Evolutionary conservation across 495 filamentous ascomycete genomes (phyloP), one percentile per base, ranked within the genome.

Genomic region (Staphylotrichum tortipilum): DNA sequence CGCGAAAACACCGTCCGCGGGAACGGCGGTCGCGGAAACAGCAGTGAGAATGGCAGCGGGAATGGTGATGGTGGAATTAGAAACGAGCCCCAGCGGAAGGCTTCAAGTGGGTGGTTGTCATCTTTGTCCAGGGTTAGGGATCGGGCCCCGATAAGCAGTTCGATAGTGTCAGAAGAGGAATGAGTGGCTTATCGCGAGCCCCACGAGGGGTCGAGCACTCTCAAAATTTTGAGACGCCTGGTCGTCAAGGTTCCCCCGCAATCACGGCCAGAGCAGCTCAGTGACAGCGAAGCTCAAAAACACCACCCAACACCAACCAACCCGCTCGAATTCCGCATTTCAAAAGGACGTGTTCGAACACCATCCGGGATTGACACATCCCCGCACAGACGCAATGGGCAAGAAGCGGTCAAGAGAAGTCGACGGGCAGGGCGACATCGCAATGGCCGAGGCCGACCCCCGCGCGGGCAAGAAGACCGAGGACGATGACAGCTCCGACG

Each of bases 361-460:
- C 10, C 26, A 28, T 10, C 6, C 26, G 6, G 26, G 10, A 10
- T 28, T 28, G 26, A 28, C 10, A 7, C 26, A 7, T 28, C 6
- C 26, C 6, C 6, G 6, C 10, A 28, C 26, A 8, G 34, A 41
- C 19, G 52, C 19, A 52, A 56, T 56, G 54, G 55, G 51, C 39
- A 51, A 45, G 29, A 54, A 49, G 15, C 54, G 63, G 41, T 47
- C 59, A 38, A 64, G 55, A 55, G 51, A 53, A 39, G 43, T 59
- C 42, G 44, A 61, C 53, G 44, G 23, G n/a, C 38, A 58, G 44
- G 49, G 46, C 3, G 54, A 56, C 17, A 41, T 52, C 34, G 15
- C 35, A 36, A 56, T 56, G 53, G 18, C 26, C 1, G 48, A 56
- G 53, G 18, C 26, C 1, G 48, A 56, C 30, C 48, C 47, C 19